Evolutionary conservation across 495 filamentous ascomycete species (phyloP).

Genomic region (Daldinia grandis): DNA sequence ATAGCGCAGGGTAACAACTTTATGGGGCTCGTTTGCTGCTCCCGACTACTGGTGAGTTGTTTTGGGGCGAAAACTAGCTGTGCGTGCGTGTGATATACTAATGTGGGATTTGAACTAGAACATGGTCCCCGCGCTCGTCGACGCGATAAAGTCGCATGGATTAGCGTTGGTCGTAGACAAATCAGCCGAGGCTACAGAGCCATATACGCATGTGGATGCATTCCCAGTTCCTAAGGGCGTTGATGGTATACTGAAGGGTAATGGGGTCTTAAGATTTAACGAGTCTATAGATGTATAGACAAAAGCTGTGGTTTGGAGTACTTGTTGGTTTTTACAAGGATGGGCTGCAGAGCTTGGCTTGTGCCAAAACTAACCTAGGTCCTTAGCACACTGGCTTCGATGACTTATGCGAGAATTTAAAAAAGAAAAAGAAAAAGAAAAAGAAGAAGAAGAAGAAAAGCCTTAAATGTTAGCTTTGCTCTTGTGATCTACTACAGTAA

Average conservation of each 20-base stretch:
- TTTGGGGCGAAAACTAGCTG: not conserved
- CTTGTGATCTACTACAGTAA: not conserved
- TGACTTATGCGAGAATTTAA: not conserved
- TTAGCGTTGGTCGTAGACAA: constrained; percentile 92
- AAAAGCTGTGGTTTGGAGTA: not conserved
- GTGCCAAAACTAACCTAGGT: not conserved
- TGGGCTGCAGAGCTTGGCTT: constrained; percentile 6
- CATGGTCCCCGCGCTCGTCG: constrained; percentile 88
- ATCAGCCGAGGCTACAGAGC: constrained; percentile 57
- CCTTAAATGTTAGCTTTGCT: not conserved
- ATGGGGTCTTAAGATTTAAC: constrained; percentile 90
- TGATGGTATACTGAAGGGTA: constrained; percentile 83
- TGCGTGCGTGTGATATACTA: constrained; percentile 4
- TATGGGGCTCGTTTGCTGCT: constrained; percentile 94
- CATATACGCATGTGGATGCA: constrained; percentile 47
- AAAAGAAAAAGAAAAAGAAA: too few relatives aligned
- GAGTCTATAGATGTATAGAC: constrained; percentile 90
- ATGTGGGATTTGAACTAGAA: constrained; percentile 63
- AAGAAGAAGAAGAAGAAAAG: too few relatives aligned
- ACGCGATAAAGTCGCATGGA: constrained; percentile 92
- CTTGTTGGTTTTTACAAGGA: constrained; percentile 2
- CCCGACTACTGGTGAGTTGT: constrained; percentile 77
- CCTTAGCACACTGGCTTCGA: not conserved
- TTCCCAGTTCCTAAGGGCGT: constrained; percentile 69
- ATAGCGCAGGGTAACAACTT: constrained; percentile 97